phyloP scores from a whole-genome alignment of 1,284 basidiomycete genomes.

The Malassezia sp. region DNA sequence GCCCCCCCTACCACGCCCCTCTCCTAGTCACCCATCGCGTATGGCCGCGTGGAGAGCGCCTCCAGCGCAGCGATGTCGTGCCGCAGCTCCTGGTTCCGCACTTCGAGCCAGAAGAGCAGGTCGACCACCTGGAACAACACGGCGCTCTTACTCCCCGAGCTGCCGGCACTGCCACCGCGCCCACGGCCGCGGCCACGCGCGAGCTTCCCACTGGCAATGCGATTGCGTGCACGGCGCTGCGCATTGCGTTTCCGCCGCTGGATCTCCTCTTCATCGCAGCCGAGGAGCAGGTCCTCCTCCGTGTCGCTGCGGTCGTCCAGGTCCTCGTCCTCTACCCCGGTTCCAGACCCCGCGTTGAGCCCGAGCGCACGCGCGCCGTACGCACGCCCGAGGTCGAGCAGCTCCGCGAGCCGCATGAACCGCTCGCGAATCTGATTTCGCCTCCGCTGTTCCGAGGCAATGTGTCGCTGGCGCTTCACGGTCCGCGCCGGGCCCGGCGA shows the following conservation, averaged over 20 bases:
- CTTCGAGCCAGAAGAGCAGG: conserved; percentile 39
- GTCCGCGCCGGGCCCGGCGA: too few species aligned
- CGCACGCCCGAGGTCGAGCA: conserved; percentile 37
- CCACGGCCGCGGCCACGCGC: conserved; percentile 16
- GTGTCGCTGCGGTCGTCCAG: conserved; percentile 38
- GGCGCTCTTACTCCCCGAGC: conserved; percentile 39
- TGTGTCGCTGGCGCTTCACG: conserved; percentile 11
- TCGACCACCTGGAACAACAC: conserved; percentile 45
- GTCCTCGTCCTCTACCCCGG: conserved; percentile 43
- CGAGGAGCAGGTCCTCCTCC: conserved; percentile 23
- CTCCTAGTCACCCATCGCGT: too few species aligned
- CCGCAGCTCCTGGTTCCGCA: conserved; percentile 26
- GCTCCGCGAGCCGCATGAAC: conserved; percentile 41
- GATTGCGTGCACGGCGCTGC: conserved; percentile 11
- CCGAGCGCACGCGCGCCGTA: conserved; percentile 42
- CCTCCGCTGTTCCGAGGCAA: conserved; percentile 33
- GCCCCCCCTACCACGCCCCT: too few species aligned
- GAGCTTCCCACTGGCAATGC: conserved; percentile 1
- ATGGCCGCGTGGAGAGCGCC: too few species aligned
- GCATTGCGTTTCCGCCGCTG: conserved; percentile 15
- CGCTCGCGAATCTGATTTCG: conserved; percentile 43
- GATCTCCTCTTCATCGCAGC: conserved; percentile 15
- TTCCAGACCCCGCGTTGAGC: conserved; percentile 38
- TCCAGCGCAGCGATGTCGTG: conserved; percentile 31
- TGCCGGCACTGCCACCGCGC: conserved; percentile 39